phyloP scores from a whole-genome alignment of 176 grass and related monocot species.

The Carex pumila region DNA sequence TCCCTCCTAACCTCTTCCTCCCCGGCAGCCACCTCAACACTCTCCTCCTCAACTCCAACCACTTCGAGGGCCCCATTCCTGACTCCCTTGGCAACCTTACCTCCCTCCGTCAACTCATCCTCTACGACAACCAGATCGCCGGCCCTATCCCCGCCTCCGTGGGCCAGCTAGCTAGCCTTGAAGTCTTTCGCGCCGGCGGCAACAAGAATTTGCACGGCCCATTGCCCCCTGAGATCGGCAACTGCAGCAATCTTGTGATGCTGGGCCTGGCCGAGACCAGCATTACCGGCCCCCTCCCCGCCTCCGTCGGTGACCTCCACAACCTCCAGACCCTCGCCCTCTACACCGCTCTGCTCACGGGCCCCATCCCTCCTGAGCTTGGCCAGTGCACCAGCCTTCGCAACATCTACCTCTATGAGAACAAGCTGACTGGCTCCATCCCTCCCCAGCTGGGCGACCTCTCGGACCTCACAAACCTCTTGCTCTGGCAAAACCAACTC shows the following conservation, averaged over 20 bases:
- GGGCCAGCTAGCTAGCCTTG: constrained; percentile 12
- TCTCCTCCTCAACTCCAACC: constrained; percentile 29
- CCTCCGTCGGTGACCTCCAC: constrained; percentile 10
- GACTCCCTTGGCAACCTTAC: constrained; percentile 23
- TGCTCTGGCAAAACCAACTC: constrained; percentile 82
- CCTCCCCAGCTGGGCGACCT: constrained; percentile 50
- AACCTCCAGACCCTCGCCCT: constrained; percentile 32
- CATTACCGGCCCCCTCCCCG: constrained; percentile 28
- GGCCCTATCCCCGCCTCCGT: constrained; percentile 20
- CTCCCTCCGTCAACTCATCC: constrained; percentile 2
- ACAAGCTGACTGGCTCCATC: constrained; percentile 57
- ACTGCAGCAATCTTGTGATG: constrained; percentile 24
- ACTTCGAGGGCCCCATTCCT: constrained; percentile 16
- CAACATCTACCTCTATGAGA: constrained; percentile 50
- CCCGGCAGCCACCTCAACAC: constrained; percentile 43
- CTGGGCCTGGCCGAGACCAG: constrained; percentile 34
- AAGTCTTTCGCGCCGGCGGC: constrained; percentile 29
- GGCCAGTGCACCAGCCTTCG: constrained; percentile 25
- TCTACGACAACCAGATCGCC: constrained; percentile 34
- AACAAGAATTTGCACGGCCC: constrained; percentile 32
- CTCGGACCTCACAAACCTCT: constrained; percentile 39
- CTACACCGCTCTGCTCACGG: constrained; percentile 33
- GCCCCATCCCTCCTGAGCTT: constrained; percentile 27
- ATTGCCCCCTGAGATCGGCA: constrained; percentile 27
- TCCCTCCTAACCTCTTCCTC: constrained; percentile 46